Percentiles rank a stretch among this genome's conserved stretches.
These are phyloP conservation scores for Schwanniomyces sp. DNA, from an alignment of 805 yeast genomes.

Conservation along the genomic window DNA sequence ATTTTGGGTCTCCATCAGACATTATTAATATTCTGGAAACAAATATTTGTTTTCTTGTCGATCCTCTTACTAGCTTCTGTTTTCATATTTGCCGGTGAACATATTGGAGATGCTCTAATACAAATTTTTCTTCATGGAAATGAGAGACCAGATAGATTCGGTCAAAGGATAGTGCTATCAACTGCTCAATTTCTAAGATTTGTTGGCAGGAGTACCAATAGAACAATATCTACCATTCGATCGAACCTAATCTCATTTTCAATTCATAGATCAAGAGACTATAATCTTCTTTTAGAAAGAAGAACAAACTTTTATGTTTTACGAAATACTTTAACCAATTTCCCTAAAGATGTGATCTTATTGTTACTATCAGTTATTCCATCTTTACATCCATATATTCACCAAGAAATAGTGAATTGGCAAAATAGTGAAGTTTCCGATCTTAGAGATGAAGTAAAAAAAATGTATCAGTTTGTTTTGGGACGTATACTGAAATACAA, in stretches of 20 bases:
- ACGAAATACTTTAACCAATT: constrained; percentile 9
- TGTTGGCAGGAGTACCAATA: constrained; percentile 22
- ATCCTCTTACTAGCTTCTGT: constrained; percentile 5
- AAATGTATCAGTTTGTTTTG: not conserved
- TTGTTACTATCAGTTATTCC: constrained; percentile 15
- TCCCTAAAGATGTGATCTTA: constrained; percentile 19
- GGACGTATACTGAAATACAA: not conserved
- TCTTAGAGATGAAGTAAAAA: constrained; percentile 5
- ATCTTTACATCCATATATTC: constrained; percentile 10
- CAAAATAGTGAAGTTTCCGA: constrained; percentile 15
- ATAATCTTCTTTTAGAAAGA: constrained; percentile 14
- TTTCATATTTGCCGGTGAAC: constrained; percentile 9
- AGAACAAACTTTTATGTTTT: constrained; percentile 6
- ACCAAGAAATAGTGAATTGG: constrained; percentile 14
- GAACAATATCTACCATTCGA: constrained; percentile 11
- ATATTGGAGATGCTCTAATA: constrained; percentile 10
- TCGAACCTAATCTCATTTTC: constrained; percentile 10
- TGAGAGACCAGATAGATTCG: not conserved
- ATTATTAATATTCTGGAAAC: constrained; percentile 4
- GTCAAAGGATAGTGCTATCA: not conserved
- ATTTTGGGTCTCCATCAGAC: constrained; percentile 8
- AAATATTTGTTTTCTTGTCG: not conserved
- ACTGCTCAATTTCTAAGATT: constrained; percentile 12
- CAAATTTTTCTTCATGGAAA: constrained; percentile 3
- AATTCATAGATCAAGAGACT: constrained; percentile 22